Evolutionary conservation across 495 filamentous ascomycete genomes (phyloP).

Genomic region (Pseudotulostoma volvatum): DNA sequence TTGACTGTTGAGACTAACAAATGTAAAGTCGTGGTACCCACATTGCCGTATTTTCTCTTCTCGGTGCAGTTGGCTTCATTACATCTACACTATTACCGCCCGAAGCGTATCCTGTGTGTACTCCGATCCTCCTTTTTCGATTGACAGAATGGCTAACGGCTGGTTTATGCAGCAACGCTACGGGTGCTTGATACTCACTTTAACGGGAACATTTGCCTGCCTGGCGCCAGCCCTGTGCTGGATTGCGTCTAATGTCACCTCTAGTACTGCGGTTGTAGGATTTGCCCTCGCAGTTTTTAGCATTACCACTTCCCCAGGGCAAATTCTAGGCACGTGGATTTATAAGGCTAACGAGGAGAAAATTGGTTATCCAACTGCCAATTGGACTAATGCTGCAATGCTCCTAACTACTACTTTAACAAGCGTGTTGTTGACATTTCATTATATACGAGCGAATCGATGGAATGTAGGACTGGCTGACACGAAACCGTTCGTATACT

Average conservation of each 20-base stretch:
- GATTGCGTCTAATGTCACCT: slow-evolving; percentile 1
- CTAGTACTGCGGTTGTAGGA: not conserved
- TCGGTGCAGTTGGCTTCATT: not conserved
- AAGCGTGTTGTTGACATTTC: no score
- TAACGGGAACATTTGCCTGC: not conserved
- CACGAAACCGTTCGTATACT: no score
- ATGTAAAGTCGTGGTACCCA: not conserved
- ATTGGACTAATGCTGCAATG: slow-evolving; percentile 37
- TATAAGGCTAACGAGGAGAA: slow-evolving; percentile 38
- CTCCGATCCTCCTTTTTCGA: not conserved
- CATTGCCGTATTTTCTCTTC: not conserved
- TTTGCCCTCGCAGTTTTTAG: not conserved
- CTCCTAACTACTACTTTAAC: no score
- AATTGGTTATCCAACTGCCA: slow-evolving; percentile 50
- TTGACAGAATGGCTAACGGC: not conserved
- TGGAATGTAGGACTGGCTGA: no score
- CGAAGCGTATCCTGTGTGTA: not conserved
- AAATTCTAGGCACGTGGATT: slow-evolving; percentile 1
- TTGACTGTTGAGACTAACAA: not conserved
- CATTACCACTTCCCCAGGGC: not conserved
- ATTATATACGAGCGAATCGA: no score
- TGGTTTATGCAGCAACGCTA: not conserved
- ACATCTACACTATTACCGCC: not conserved
- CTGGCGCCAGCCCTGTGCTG: not conserved
- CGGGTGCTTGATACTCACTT: not conserved